A percentile compares a stretch with the other conserved stretches of the same genome.
These are phyloP conservation scores for Clausena lansium DNA, from an alignment of 345 rosid genomes.

Conservation along the genomic window DNA sequence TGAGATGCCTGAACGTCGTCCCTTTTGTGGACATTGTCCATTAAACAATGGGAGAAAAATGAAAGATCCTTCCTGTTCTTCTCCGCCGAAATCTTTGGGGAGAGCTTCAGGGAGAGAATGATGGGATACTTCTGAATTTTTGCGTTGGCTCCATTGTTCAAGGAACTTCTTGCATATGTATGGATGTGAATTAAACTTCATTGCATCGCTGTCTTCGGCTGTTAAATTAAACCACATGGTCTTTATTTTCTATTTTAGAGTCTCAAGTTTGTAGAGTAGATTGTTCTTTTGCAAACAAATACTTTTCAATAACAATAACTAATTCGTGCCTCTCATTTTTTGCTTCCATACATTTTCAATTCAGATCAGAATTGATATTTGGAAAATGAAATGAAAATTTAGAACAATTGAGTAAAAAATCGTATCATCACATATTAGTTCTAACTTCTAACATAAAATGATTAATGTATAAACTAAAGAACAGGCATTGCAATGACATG, in stretches of 20 bases:
- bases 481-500: background rate
- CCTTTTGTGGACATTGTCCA: slow-evolving; percentile 33
- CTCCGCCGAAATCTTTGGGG: background rate
- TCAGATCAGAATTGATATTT: too few species aligned
- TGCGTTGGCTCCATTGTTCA: slow-evolving; percentile 21
- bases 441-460: background rate
- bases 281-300: too few species aligned
- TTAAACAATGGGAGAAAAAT: slow-evolving; percentile 10
- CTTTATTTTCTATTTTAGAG: slow-evolving; percentile 1
- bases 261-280: too few species aligned
- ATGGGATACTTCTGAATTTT: background rate
- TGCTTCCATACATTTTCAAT: too few species aligned
- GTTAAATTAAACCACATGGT: background rate
- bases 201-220: background rate
- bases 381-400: too few species aligned
- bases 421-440: background rate
- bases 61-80: slow-evolving; percentile 11
- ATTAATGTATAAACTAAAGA: background rate
- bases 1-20: slow-evolving; percentile 17
- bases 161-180: slow-evolving; percentile 30
- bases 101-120: slow-evolving; percentile 3
- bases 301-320: too few species aligned
- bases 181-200: slow-evolving; percentile 23
- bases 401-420: too few species aligned
- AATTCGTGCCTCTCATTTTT: too few species aligned